phyloP scores from a whole-genome alignment of 2,329 filamentous ascomycete genomes.

The Nothophoma quercina region DNA sequence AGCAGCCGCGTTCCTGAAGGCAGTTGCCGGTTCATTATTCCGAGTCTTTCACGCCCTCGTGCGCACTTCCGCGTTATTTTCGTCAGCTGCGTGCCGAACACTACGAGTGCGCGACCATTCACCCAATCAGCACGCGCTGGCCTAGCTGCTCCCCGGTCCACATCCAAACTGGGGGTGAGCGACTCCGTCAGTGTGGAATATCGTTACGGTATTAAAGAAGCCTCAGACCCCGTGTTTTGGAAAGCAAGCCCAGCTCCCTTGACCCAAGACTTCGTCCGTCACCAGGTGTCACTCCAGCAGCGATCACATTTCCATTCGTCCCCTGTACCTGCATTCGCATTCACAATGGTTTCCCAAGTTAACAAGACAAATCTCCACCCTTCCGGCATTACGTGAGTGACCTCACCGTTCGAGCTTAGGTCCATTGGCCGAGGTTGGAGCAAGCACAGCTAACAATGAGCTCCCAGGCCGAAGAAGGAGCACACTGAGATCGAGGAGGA shows the following conservation, averaged over 20 bases:
- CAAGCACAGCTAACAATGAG: constrained; percentile 26
- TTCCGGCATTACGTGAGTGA: constrained; percentile 83
- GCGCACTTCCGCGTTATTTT: constrained; percentile 39
- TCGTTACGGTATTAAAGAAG: constrained; percentile 47
- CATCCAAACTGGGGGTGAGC: constrained; percentile 29
- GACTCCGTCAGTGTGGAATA: constrained; percentile 43
- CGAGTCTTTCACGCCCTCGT: constrained; percentile 29
- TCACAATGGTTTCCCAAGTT: constrained; percentile 62
- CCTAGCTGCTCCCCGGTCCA: constrained; percentile 35
- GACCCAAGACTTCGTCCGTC: constrained; percentile 64
- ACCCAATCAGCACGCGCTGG: constrained; percentile 36
- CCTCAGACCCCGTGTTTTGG: constrained; percentile 44
- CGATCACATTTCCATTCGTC: constrained; percentile 67
- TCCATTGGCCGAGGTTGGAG: not conserved
- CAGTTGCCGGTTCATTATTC: constrained; percentile 32
- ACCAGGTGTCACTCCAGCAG: constrained; percentile 65
- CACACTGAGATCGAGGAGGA: constrained; percentile 98
- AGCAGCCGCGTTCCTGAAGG: constrained; percentile 11
- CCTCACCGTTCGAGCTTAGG: constrained; percentile 12
- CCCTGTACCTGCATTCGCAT: constrained; percentile 54
- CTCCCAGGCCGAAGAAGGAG: constrained; percentile 75
- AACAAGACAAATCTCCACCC: constrained; percentile 96
- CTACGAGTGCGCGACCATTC: constrained; percentile 22
- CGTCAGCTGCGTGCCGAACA: constrained; percentile 35
- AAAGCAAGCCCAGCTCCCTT: constrained; percentile 56